phyloP scores from a whole-genome alignment of 2,329 filamentous ascomycete species.

The Stachybotrys echinatus region DNA sequence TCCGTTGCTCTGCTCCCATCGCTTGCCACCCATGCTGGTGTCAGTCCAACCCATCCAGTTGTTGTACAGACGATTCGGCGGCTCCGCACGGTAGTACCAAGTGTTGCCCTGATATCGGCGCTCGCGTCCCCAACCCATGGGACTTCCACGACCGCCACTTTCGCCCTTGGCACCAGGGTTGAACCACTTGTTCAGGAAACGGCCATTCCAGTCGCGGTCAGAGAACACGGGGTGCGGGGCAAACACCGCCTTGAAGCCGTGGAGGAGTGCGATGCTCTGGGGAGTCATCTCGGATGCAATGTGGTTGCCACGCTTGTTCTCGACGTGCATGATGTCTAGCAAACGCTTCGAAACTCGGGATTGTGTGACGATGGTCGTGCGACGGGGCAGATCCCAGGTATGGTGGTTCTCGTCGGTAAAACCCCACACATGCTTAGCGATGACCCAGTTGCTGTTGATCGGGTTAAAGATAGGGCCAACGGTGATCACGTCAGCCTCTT shows the following conservation, averaged over 20 bases:
- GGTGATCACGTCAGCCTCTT: slow-evolving; percentile 69
- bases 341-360: slow-evolving; percentile 67
- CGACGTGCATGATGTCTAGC: slow-evolving; percentile 71
- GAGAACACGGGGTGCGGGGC: slow-evolving; percentile 77
- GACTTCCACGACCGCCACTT: slow-evolving; percentile 47
- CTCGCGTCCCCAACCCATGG: slow-evolving; percentile 56
- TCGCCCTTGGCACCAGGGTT: slow-evolving; percentile 52
- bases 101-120: slow-evolving; percentile 52
- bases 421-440: slow-evolving; percentile 62
- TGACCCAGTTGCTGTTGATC: slow-evolving; percentile 66
- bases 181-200: slow-evolving; percentile 52
- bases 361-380: slow-evolving; percentile 74
- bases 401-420: slow-evolving; percentile 48
- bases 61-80: slow-evolving; percentile 54
- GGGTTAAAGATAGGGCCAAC: slow-evolving; percentile 79
- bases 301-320: slow-evolving; percentile 68
- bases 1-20: slow-evolving; percentile 52
- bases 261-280: slow-evolving; percentile 66
- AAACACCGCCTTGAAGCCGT: slow-evolving; percentile 74
- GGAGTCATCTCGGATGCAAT: slow-evolving; percentile 79
- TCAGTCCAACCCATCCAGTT: slow-evolving; percentile 60
- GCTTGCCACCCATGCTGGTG: slow-evolving; percentile 44
- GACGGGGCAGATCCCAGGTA: slow-evolving; percentile 57
- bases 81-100: slow-evolving; percentile 56
- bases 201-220: slow-evolving; percentile 63